Percentiles rank a stretch among this genome's conserved stretches.
These are phyloP conservation scores for Ilyonectria destructans DNA, from an alignment of 2,329 filamentous ascomycete genomes.

Conservation along the genomic window DNA sequence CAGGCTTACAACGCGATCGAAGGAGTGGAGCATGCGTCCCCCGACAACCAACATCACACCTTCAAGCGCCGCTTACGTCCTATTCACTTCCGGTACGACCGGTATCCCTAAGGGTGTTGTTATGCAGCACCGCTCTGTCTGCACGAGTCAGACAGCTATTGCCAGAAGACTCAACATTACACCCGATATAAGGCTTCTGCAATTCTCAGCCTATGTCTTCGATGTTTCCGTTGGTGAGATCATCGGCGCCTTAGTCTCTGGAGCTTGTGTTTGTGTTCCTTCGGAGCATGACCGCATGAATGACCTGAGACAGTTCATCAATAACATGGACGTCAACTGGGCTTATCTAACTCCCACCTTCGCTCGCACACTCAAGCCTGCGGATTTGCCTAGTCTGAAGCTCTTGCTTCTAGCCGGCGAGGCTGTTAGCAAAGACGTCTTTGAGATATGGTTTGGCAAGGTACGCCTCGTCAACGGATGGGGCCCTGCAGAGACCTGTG, in stretches of 20 bases:
- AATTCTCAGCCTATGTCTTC: slow-evolving; percentile 55
- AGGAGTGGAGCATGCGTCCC: neutral
- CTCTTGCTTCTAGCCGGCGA: slow-evolving; percentile 28
- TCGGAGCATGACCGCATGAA: slow-evolving; percentile 53
- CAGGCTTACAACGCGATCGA: neutral
- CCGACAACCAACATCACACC: neutral
- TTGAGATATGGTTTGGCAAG: slow-evolving; percentile 22
- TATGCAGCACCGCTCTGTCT: slow-evolving; percentile 26
- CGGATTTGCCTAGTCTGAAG: slow-evolving; percentile 8
- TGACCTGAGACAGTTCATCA: slow-evolving; percentile 7
- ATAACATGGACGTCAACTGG: neutral
- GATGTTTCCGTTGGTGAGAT: slow-evolving; percentile 58
- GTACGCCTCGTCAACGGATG: slow-evolving; percentile 11
- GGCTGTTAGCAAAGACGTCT: slow-evolving; percentile 22
- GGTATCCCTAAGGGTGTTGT: slow-evolving; percentile 70
- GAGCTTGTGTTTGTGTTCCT: slow-evolving; percentile 58
- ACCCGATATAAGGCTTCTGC: slow-evolving; percentile 22
- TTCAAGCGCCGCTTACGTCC: slow-evolving; percentile 52
- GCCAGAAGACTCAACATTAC: slow-evolving; percentile 9
- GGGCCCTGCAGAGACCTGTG: slow-evolving; percentile 29
- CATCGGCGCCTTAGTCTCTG: slow-evolving; percentile 56
- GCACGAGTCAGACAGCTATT: slow-evolving; percentile 14
- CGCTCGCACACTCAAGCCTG: slow-evolving; percentile 4
- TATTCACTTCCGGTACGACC: slow-evolving; percentile 72
- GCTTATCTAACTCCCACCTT: slow-evolving; percentile 6